phyloP scores from a whole-genome alignment of 2,329 filamentous ascomycete genomes.

The Aaosphaeria pasadenensis region DNA sequence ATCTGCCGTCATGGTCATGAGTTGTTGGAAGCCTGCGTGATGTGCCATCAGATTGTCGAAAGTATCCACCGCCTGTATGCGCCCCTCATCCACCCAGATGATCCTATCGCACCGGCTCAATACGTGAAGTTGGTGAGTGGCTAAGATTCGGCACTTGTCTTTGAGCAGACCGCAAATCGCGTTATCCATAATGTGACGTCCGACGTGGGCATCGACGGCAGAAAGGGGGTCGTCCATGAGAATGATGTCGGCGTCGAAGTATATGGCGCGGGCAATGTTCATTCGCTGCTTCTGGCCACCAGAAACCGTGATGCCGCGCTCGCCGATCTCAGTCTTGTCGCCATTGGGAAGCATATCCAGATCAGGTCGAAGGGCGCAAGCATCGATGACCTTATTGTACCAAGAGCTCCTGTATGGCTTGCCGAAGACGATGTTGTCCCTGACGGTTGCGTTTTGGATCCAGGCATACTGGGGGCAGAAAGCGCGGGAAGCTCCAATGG shows the following conservation, averaged over 20 bases:
- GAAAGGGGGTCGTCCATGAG: slow-evolving; percentile 65
- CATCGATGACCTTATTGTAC: slow-evolving; percentile 81
- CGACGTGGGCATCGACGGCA: slow-evolving; percentile 57
- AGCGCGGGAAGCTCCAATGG: slow-evolving; percentile 74
- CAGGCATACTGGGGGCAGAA: slow-evolving; percentile 97
- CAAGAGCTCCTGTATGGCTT: slow-evolving; percentile 69
- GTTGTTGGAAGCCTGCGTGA: slow-evolving; percentile 71
- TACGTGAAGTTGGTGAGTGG: slow-evolving; percentile 94
- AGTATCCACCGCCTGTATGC: slow-evolving; percentile 80
- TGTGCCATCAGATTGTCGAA: slow-evolving; percentile 82
- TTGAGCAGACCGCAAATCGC: slow-evolving; percentile 86
- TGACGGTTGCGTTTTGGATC: slow-evolving; percentile 90
- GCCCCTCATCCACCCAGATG: slow-evolving; percentile 86
- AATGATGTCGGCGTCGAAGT: slow-evolving; percentile 61
- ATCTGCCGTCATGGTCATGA: slow-evolving; percentile 79
- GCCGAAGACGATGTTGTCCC: slow-evolving; percentile 88
- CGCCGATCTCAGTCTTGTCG: slow-evolving; percentile 89
- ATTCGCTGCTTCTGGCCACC: slow-evolving; percentile 93
- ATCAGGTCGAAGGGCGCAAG: slow-evolving; percentile 81
- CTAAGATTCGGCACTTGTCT: slow-evolving; percentile 85
- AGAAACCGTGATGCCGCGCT: slow-evolving; percentile 91
- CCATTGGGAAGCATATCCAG: slow-evolving; percentile 89
- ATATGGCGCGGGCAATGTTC: slow-evolving; percentile 82
- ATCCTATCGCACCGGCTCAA: slow-evolving; percentile 87
- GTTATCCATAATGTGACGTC: slow-evolving; percentile 79